Evolutionary conservation across 2,329 filamentous ascomycete genomes (phyloP), one percentile per base, ranked within the genome.

Genomic region (Chaetomiaceae sp.): DNA sequence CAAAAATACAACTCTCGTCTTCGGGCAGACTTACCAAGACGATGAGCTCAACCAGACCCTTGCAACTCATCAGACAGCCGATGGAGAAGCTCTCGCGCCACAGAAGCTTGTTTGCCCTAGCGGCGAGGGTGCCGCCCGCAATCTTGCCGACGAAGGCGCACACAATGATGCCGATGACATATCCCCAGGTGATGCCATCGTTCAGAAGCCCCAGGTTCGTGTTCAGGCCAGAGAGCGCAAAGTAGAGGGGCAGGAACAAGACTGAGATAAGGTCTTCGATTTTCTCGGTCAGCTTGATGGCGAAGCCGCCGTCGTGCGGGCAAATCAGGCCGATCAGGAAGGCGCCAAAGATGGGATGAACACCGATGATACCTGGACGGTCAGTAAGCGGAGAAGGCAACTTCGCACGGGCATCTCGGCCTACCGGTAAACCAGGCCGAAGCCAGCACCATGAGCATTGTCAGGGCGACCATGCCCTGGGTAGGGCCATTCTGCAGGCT

Each of bases 51-150:
- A 96, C 91, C 9, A 97, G 77, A 64, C 92, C 92, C 70, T 97
- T 97, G 71, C 92, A 97, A 71, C 89, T 95, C 92, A 97, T 97
- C 63, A 96, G 72, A 15, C 86, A 83, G 14, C 92, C 92, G 61
- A 97, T 94, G 1, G 89, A 83, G 29, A 95, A 81, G 53, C 88
- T 91, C 68, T 97, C 92, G 55, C 91, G 82, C 92, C 92, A 97
- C 1, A 95, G 79, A 47, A 96, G 75, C 23, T 87, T 90, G 63
- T 83, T 89, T 3, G 83, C 65, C 33, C 83, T 81, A 0, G 92
- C 91, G 7, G 91, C 90, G 1, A 95, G 54, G 0, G 89, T 85
- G 17, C 89, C 91, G 38, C 91, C 92, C 12, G 85, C 75, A 47
- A 97, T 87, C 69, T 97, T 97, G 45, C 86, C 89, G 20, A 83